These are phyloP conservation scores for Solioccasus polychromus DNA, from an alignment of 768 basidiomycete species.

Conservation along the genomic window DNA sequence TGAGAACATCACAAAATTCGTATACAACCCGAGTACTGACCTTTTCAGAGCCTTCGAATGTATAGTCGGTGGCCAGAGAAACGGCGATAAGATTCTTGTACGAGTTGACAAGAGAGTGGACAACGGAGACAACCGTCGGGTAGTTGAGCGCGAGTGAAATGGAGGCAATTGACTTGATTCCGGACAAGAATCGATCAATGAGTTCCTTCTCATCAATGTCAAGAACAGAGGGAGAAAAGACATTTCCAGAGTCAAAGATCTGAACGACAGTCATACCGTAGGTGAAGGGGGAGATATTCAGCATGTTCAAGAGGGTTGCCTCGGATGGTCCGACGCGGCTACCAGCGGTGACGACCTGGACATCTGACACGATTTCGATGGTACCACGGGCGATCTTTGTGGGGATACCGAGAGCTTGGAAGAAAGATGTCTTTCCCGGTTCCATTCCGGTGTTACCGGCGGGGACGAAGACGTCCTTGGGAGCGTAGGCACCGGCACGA, in stretches of 20 bases:
- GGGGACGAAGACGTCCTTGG: slow-evolving; percentile 88
- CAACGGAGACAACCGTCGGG: slow-evolving; percentile 92
- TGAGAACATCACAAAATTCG: slow-evolving; percentile 23
- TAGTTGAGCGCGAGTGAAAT: slow-evolving; percentile 95
- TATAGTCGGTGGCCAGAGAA: slow-evolving; percentile 88
- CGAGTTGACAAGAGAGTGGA: slow-evolving; percentile 95
- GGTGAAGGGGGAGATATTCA: slow-evolving; percentile 99
- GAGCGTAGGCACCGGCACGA: slow-evolving; percentile 95
- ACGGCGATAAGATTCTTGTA: slow-evolving; percentile 98
- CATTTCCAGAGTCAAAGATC: slow-evolving; percentile 92
- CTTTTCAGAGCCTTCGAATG: slow-evolving; percentile 92
- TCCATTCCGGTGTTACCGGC: slow-evolving; percentile 99
- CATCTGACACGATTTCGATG: slow-evolving; percentile 97
- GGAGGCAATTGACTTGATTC: slow-evolving; percentile 93
- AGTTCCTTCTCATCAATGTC: slow-evolving; percentile 92
- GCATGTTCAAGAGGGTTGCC: slow-evolving; percentile 98
- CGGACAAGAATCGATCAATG: slow-evolving; percentile 85
- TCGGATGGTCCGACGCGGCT: slow-evolving; percentile 96
- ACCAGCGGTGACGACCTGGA: slow-evolving; percentile 91
- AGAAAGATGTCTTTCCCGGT: slow-evolving; percentile 99
- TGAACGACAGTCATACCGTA: slow-evolving; percentile 99
- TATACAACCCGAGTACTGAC: slow-evolving; percentile 41
- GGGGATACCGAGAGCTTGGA: slow-evolving; percentile 99
- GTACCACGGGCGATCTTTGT: slow-evolving; percentile 99
- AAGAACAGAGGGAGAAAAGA: slow-evolving; percentile 86